Conservation (phyloP, 2,329 filamentous ascomycete species). For the Aspergillus calidoustus region DNA sequence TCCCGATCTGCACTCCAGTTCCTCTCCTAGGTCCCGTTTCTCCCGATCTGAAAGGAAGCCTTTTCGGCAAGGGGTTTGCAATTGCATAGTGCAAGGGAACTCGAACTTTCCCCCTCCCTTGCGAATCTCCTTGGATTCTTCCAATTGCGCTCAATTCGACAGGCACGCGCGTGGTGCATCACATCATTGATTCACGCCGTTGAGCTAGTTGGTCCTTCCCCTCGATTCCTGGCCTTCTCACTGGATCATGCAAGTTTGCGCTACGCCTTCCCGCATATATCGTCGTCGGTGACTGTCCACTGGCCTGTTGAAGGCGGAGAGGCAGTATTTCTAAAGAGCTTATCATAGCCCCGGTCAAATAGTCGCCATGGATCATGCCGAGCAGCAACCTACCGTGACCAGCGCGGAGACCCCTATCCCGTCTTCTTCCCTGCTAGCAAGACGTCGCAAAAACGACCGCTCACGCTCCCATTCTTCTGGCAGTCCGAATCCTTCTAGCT, state of each 20-base stretch:
- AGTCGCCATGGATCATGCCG: conserved; percentile 38
- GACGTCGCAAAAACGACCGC: conserved; percentile 52
- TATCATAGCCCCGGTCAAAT: conserved; percentile 28
- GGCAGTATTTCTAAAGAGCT: conserved; percentile 14
- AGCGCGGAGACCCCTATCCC: conserved; percentile 33
- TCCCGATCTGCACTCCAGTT: conserved; percentile 11
- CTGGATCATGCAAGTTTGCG: conserved; percentile 37
- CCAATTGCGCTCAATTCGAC: conserved; percentile 12
- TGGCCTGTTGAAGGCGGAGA: conserved; percentile 17
- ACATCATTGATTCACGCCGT: conserved; percentile 28
- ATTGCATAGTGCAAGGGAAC: conserved; percentile 22
- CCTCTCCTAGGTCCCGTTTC: conserved; percentile 20
- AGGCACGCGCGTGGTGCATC: conserved; percentile 24
- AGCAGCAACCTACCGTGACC: conserved; percentile 28
- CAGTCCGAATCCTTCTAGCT: conserved; percentile 33
- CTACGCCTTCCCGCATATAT: conserved; percentile 32
- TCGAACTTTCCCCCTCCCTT: conserved; percentile 8
- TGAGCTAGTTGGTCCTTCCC: conserved; percentile 20
- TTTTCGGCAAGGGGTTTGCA: conserved; percentile 24
- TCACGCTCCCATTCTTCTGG: conserved; percentile 37
- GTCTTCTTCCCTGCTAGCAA: conserved; percentile 38
- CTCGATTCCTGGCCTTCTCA: conserved; percentile 21
- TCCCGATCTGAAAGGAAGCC: conserved; percentile 19
- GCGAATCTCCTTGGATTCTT: conserved; percentile 14
- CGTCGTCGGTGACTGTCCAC: conserved; percentile 24